phyloP scores from a whole-genome alignment of 1,139 yeast species.

The Meyerozyma smithsonii region DNA sequence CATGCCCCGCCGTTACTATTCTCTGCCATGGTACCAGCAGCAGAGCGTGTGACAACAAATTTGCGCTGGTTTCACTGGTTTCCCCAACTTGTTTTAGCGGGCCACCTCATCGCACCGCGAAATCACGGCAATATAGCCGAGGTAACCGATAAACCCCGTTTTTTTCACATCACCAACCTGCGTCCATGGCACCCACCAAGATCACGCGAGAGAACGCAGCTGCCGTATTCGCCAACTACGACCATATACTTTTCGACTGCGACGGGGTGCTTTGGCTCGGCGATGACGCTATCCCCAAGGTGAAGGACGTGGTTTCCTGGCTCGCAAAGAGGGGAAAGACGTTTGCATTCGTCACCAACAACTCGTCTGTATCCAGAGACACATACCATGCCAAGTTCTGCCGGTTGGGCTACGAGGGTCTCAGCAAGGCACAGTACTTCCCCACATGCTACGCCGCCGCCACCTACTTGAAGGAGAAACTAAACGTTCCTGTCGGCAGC shows the following conservation, averaged over 20 bases:
- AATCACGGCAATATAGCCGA: neutral
- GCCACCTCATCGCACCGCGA: constrained; percentile 2
- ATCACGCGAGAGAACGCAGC: constrained; percentile 40
- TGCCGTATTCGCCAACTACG: constrained; percentile 57
- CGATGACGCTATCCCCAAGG: constrained; percentile 63
- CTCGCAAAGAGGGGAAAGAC: constrained; percentile 38
- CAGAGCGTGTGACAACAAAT: no score
- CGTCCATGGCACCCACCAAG: neutral
- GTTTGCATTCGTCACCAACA: constrained; percentile 36
- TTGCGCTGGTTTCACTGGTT: no score
- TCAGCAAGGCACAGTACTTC: constrained; percentile 26
- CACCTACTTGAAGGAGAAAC: constrained; percentile 17
- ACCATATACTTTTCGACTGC: constrained; percentile 86
- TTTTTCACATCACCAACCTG: neutral
- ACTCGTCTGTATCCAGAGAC: constrained; percentile 33
- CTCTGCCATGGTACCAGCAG: neutral
- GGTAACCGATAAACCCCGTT: neutral
- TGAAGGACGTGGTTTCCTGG: constrained; percentile 58
- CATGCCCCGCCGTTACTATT: neutral
- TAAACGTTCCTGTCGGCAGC: constrained; percentile 18
- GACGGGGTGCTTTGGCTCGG: constrained; percentile 96
- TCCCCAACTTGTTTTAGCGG: no score
- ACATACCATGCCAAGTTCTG: constrained; percentile 30
- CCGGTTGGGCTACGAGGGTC: constrained; percentile 26
- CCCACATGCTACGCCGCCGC: constrained; percentile 41